These are phyloP conservation scores for Penicillium psychrofluorescens DNA, from an alignment of 495 filamentous ascomycete genomes.

Conservation along the genomic window DNA sequence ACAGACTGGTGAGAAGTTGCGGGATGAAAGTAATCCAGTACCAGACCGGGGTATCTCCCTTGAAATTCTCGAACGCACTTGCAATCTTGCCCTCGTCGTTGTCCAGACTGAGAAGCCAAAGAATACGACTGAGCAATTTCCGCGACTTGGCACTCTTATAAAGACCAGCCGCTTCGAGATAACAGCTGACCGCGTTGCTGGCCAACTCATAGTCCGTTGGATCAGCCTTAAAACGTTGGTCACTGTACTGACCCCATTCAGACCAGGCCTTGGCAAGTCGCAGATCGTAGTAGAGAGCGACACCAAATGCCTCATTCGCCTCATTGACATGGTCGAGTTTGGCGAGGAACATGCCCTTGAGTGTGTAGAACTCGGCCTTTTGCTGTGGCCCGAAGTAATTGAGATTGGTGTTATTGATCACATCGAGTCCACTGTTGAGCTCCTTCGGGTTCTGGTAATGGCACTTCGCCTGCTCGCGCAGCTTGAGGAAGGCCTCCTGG, in stretches of 20 bases:
- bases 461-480: constrained; percentile 94
- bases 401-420: constrained; percentile 99
- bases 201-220: constrained; percentile 71
- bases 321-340: constrained; percentile 84
- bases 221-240: constrained; percentile 86
- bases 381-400: constrained; percentile 95
- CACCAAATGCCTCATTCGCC: constrained; percentile 88
- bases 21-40: constrained; percentile 99
- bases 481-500: constrained; percentile 95
- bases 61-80: constrained; percentile 81
- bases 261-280: constrained; percentile 96
- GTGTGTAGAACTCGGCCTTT: constrained; percentile 97
- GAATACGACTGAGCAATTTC: constrained; percentile 86
- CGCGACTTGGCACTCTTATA: constrained; percentile 97
- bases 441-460: constrained; percentile 94
- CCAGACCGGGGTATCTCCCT: constrained; percentile 93
- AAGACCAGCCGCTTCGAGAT: constrained; percentile 88
- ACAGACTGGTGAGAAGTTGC: constrained; percentile 82
- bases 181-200: constrained; percentile 88
- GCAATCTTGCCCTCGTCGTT: constrained; percentile 75
- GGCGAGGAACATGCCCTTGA: constrained; percentile 99
- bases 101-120: constrained; percentile 95
- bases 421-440: constrained; percentile 85
- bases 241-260: constrained; percentile 98
- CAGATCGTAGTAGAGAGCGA: constrained; percentile 90